A percentile compares a stretch with the other conserved stretches of the same genome.
phyloP scores from a whole-genome alignment of 2,329 filamentous ascomycete genomes.

The Emmonsiellopsis sp. region DNA sequence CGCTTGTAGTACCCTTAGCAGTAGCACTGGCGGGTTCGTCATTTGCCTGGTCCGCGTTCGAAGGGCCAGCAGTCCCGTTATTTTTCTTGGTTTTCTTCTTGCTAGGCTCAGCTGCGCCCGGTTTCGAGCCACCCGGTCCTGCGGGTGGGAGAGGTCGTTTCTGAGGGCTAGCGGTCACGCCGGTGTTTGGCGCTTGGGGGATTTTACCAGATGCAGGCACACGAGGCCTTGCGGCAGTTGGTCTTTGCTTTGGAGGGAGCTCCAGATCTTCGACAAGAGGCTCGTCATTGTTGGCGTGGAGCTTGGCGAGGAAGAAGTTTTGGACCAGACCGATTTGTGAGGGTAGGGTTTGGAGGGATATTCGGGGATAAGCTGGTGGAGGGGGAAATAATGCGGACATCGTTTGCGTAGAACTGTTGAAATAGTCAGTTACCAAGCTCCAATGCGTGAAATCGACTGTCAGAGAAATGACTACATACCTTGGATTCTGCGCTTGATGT shows the following conservation, averaged over 20 bases:
- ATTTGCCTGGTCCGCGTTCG: constrained; percentile 25
- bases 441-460: constrained; percentile 1
- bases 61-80: constrained; percentile 23
- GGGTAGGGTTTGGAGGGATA: constrained; percentile 69
- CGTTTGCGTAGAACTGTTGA: constrained; percentile 33
- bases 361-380: constrained; percentile 64
- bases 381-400: constrained; percentile 51
- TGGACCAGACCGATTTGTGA: constrained; percentile 79
- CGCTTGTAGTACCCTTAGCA: constrained; percentile 3
- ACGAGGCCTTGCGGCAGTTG: constrained; percentile 33
- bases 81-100: constrained; percentile 37
- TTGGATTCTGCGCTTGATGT: constrained; percentile 66
- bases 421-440: constrained; percentile 10
- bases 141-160: constrained; percentile 30
- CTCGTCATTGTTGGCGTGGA: constrained; percentile 74
- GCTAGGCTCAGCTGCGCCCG: constrained; percentile 25
- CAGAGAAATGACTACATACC: constrained; percentile 28
- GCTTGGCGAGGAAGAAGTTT: constrained; percentile 82
- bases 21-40: constrained; percentile 28
- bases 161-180: constrained; percentile 28
- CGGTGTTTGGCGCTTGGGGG: constrained; percentile 22
- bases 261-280: constrained; percentile 91
- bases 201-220: constrained; percentile 41
- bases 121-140: constrained; percentile 18
- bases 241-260: constrained; percentile 79